A percentile compares a stretch with the other conserved stretches of the same genome.
Evolutionary conservation across 2,329 filamentous ascomycete genomes (phyloP).

Genomic region (Ophiostoma ulmi): DNA sequence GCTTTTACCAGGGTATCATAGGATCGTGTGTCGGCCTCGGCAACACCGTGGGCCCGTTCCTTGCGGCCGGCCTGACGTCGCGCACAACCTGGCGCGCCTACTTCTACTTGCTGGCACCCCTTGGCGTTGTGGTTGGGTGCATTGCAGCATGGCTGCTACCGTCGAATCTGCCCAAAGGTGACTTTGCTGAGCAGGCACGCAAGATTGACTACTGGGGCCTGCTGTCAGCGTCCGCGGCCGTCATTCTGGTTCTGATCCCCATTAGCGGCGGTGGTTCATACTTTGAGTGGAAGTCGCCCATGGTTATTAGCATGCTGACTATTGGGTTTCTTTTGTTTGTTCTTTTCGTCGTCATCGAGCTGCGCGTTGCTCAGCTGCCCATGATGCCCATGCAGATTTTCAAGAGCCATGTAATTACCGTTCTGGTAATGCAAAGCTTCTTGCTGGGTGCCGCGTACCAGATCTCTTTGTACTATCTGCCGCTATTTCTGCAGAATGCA

Average conservation of each 20-base stretch:
- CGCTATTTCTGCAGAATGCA: conserved; percentile 35
- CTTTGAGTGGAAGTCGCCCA: conserved; percentile 51
- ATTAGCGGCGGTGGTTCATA: conserved; percentile 54
- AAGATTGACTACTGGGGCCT: conserved; percentile 58
- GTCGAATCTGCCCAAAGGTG: conserved; percentile 35
- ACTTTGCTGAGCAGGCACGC: conserved; percentile 45
- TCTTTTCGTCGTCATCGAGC: conserved; percentile 25
- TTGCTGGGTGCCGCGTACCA: conserved; percentile 26
- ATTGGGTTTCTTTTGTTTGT: conserved; percentile 22
- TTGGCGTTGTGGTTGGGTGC: conserved; percentile 43
- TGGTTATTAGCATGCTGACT: conserved; percentile 56
- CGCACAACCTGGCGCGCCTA: conserved; percentile 40
- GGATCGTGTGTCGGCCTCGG: conserved; percentile 40
- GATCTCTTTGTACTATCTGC: conserved; percentile 27
- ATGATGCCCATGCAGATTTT: conserved; percentile 28
- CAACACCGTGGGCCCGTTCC: conserved; percentile 41
- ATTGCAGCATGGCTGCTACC: conserved; percentile 47
- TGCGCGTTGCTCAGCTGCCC: conserved; percentile 24
- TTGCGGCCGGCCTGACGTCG: conserved; percentile 39
- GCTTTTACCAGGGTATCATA: conserved; percentile 48
- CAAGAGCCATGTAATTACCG: conserved; percentile 20
- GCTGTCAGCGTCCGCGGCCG: conserved; percentile 47
- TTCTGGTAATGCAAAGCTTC: conserved; percentile 25
- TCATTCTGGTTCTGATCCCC: conserved; percentile 49
- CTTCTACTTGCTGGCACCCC: conserved; percentile 48